Percentiles rank a stretch among this genome's conserved stretches.
These are phyloP conservation scores for Brassica rapa DNA, from an alignment of 345 rosid species.

Conservation along the genomic window DNA sequence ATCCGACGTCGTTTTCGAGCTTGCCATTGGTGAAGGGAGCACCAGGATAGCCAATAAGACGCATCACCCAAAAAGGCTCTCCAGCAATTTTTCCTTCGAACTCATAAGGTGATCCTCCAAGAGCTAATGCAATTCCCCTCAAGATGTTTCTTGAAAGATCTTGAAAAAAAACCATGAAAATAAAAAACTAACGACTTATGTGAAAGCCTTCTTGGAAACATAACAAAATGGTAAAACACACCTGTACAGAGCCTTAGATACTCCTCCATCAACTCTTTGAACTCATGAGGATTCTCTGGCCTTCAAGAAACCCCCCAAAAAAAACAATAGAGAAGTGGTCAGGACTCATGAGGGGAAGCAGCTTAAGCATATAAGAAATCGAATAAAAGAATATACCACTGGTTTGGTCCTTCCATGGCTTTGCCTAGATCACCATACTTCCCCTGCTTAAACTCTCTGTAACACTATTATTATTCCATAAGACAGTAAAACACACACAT, in stretches of 20 bases:
- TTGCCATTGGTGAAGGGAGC: constrained; percentile 37
- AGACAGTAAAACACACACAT: constrained; percentile 3
- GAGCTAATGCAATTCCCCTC: constrained; percentile 73
- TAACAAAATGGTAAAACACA: constrained; percentile 27
- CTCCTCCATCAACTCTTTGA: constrained; percentile 66
- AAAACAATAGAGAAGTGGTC: constrained; percentile 6
- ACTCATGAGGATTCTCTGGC: constrained; percentile 64
- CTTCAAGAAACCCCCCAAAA: constrained; percentile 41
- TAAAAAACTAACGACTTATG: not conserved
- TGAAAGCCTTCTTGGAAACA: not conserved
- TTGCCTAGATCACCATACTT: constrained; percentile 72
- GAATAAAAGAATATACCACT: constrained; percentile 52
- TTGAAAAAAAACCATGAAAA: constrained; percentile 35
- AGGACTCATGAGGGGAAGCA: not conserved
- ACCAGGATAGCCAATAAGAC: constrained; percentile 81
- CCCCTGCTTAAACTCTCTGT: constrained; percentile 65
- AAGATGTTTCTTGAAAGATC: constrained; percentile 79
- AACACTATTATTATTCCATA: constrained; percentile 52
- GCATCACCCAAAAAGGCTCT: constrained; percentile 87
- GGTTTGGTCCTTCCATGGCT: constrained; percentile 78
- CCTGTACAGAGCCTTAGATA: constrained; percentile 74
- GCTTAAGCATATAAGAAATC: not conserved
- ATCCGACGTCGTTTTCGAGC: constrained; percentile 66
- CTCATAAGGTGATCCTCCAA: constrained; percentile 63
- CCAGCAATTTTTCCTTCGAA: constrained; percentile 77